Conservation (phyloP, 345 rosid species). For the Eucalyptus urophylla region DNA sequence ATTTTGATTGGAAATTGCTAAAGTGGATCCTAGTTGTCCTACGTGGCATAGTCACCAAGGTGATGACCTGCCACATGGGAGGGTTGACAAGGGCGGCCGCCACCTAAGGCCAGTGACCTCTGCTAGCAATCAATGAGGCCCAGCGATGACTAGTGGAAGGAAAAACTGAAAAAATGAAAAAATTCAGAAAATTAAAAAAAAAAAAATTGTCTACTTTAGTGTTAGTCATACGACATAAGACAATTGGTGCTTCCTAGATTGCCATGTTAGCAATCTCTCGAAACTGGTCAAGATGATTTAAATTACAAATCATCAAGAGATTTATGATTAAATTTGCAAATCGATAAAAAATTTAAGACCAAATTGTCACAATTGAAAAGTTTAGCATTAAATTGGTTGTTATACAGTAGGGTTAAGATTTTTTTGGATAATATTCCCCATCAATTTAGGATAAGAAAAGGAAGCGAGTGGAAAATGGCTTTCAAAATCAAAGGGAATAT, state of each 20-base stretch:
- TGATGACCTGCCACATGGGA: background rate
- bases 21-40: accelerated
- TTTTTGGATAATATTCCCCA: background rate
- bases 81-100: accelerated
- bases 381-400: background rate
- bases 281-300: background rate
- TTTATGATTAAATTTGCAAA: no score
- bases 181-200: background rate
- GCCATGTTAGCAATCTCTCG: background rate
- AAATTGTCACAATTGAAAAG: accelerated
- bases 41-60: accelerated
- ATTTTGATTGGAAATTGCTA: no score
- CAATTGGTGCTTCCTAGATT: accelerated
- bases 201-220: background rate
- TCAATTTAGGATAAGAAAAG: background rate
- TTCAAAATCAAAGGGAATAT: background rate
- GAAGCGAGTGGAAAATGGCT: background rate
- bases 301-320: background rate
- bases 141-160: background rate
- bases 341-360: accelerated
- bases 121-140: background rate
- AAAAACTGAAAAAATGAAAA: accelerated
- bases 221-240: accelerated
- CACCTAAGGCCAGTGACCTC: background rate
- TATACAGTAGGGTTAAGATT: background rate